Evolutionary conservation across 441 rosid species (phyloP), one percentile per base, ranked within the genome.

Genomic region (Capsella rubella): DNA sequence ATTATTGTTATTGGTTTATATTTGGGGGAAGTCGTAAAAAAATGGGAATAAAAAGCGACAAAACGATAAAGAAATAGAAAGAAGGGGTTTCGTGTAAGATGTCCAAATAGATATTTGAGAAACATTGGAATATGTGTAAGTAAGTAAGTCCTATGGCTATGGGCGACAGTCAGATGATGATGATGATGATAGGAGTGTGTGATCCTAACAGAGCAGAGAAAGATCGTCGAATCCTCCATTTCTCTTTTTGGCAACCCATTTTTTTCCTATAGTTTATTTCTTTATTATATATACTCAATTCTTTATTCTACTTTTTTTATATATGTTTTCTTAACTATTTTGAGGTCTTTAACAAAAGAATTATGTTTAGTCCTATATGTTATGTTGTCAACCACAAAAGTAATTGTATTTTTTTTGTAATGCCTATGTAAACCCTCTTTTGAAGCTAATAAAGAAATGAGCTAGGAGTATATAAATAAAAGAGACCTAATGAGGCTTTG

Each of bases 191-290:
- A 37, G 60, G 16, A 40, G 76, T 62, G 62, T 62, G 62, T 62
- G 59, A 62, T 71, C 53, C 52, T 31, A 71, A 61, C 69, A 62
- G 35, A 62, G 61, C 68, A 52, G 32, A 71, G 61, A 40, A 71
- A 61, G 51, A 71, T 71, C n/a, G 61, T 42, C 3, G 53, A 62
- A 72, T 52, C 66, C 31, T 73, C 66, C 66, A 7, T 49, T 73
- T 65, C 72, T 56, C 49, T 65, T 65, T 49, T 46, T 9, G 71
- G 64, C 50, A 54, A 56, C 8, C 8, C 49, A 9, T 64, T 12
- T 54, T 27, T 67, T 54, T 11, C 18, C 18, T 16, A 31, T 56
- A 14, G 12, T 43, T 11, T 52, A 27, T 28, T 11, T 53, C 0
- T 31, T 31, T 54, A 37, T 37, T 37, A 39, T 39, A 13, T 4